These are phyloP conservation scores for Colletotrichum kahawae DNA, from an alignment of 2,329 filamentous ascomycete species.

Conservation along the genomic window DNA sequence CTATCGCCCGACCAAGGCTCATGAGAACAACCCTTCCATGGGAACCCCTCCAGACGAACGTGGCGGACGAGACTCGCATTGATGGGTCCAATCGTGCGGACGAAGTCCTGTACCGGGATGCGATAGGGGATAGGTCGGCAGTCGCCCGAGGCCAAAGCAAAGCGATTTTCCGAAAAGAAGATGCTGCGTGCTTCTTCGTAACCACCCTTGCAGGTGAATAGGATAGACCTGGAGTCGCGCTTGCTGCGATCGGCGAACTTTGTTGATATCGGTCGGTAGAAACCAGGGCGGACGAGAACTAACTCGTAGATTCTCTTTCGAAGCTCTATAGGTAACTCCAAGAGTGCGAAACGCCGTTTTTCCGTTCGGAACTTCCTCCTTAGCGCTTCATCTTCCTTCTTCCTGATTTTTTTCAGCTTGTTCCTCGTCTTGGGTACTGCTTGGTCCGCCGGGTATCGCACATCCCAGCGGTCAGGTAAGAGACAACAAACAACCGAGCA, in stretches of 20 bases:
- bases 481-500: neutral
- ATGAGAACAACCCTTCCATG: neutral
- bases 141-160: neutral
- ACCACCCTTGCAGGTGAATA: neutral
- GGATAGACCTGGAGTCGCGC: neutral
- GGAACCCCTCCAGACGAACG: neutral
- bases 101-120: neutral
- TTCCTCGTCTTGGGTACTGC: neutral
- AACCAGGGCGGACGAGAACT: neutral
- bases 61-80: neutral
- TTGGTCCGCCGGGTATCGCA: neutral
- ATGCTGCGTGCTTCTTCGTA: neutral
- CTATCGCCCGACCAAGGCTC: fast-evolving
- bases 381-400: neutral
- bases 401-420: neutral
- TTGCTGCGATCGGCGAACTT: neutral
- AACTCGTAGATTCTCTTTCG: neutral
- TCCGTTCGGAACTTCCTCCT: neutral
- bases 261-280: neutral
- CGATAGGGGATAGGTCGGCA: neutral
- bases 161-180: neutral
- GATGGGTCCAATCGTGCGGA: neutral
- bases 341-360: neutral
- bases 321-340: neutral
- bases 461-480: neutral